phyloP scores from a whole-genome alignment of 2,329 filamentous ascomycete species.

The Ophiostoma sp. region DNA sequence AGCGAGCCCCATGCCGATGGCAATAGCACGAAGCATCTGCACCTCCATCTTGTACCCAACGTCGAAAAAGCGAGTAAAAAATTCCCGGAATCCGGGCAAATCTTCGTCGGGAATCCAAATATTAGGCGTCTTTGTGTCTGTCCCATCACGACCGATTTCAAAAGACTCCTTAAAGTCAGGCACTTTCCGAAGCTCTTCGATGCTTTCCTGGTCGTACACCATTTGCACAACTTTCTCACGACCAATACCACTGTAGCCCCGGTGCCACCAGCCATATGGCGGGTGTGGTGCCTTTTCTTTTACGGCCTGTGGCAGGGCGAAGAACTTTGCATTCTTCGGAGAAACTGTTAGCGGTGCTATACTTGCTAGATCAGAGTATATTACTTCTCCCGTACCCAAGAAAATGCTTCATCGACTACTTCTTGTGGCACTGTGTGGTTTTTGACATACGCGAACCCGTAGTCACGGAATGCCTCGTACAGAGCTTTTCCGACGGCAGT shows the following conservation, averaged over 20 bases:
- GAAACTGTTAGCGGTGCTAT: neutral
- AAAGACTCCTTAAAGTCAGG: constrained; percentile 40
- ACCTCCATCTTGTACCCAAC: constrained; percentile 31
- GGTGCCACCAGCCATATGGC: constrained; percentile 36
- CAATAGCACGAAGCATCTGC: constrained; percentile 33
- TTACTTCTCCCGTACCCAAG: neutral
- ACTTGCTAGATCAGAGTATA: neutral
- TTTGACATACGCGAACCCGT: neutral
- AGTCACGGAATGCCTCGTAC: neutral
- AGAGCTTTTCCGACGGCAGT: neutral
- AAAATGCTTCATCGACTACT: neutral
- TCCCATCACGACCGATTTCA: constrained; percentile 36
- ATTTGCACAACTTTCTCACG: constrained; percentile 37
- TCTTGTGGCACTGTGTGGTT: neutral
- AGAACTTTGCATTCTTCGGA: neutral
- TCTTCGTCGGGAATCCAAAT: constrained; percentile 38
- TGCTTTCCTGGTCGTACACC: constrained; percentile 32
- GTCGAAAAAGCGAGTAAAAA: constrained; percentile 34
- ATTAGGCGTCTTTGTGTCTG: constrained; percentile 34
- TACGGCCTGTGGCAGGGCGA: constrained; percentile 20
- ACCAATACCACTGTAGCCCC: constrained; percentile 37
- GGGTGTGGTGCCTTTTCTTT: constrained; percentile 37
- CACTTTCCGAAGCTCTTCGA: constrained; percentile 27
- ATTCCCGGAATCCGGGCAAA: constrained; percentile 37
- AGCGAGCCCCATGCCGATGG: constrained; percentile 34